These are phyloP conservation scores for Chaetomium tenue DNA, from an alignment of 495 filamentous ascomycete genomes.

Conservation along the genomic window DNA sequence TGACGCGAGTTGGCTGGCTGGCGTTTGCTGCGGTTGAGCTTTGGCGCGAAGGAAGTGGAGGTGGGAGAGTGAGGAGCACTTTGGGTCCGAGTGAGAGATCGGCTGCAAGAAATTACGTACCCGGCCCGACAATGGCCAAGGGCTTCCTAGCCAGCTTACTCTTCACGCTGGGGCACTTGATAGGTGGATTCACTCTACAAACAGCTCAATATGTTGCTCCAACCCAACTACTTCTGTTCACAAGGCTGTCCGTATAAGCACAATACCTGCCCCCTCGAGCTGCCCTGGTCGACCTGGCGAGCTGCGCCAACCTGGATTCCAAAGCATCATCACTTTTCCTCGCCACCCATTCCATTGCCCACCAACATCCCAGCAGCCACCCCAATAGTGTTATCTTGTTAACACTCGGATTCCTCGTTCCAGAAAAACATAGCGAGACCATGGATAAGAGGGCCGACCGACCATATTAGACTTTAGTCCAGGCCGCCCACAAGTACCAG, in stretches of 20 bases:
- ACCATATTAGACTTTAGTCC: neutral
- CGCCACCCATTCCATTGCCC: conserved; percentile 11
- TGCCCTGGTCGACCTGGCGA: neutral
- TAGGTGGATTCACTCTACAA: conserved; percentile 31
- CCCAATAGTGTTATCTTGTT: neutral
- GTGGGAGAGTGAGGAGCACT: conserved; percentile 28
- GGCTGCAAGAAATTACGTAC: conserved; percentile 42
- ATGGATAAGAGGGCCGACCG: neutral
- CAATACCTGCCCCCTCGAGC: neutral
- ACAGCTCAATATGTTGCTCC: conserved; percentile 16
- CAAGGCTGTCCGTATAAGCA: conserved; percentile 8
- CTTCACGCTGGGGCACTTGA: conserved; percentile 28
- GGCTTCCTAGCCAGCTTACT: conserved; percentile 30
- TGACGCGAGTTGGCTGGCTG: conserved; percentile 19
- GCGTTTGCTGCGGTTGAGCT: conserved; percentile 17
- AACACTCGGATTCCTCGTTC: neutral
- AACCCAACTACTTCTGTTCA: conserved; percentile 17
- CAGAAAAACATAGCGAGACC: neutral
- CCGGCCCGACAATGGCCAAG: conserved; percentile 29
- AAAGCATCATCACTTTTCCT: conserved; percentile 9
- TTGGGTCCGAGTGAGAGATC: conserved; percentile 27
- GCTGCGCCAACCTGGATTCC: neutral
- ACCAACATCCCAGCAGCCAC: conserved; percentile 4
- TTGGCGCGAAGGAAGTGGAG: conserved; percentile 25
- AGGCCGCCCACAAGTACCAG: neutral